A percentile compares a stretch with the other conserved stretches of the same genome.
Conservation (phyloP, 345 rosid genomes). For the Syzygium jambos region DNA sequence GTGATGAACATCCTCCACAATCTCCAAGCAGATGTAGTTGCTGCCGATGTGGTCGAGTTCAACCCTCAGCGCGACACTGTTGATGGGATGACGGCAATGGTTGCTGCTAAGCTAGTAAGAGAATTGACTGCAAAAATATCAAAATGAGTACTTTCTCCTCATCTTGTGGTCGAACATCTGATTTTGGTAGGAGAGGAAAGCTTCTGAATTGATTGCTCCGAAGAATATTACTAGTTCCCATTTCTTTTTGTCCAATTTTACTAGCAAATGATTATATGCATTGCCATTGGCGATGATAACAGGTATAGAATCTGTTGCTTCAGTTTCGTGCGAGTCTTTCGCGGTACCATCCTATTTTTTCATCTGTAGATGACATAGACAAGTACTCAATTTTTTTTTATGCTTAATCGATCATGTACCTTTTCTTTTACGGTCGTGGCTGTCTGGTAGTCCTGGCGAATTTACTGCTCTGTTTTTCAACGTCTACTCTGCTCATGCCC, state of each 20-base stretch:
- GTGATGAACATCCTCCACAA: conserved; percentile 87
- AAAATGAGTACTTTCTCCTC: conserved; percentile 15
- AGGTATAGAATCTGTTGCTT: not conserved
- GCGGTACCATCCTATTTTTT: not conserved
- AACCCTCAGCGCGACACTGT: conserved; percentile 98
- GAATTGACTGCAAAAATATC: conserved; percentile 91
- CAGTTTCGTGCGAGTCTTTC: not conserved
- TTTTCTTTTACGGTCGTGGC: not conserved
- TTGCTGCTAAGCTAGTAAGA: conserved; percentile 94
- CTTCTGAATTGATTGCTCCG: not conserved
- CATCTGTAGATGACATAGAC: not conserved
- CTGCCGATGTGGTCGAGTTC: conserved; percentile 94
- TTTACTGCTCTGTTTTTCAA: not conserved
- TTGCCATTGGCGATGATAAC: not conserved
- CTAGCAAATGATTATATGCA: not conserved
- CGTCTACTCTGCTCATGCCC: not conserved
- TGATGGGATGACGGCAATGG: conserved; percentile 99
- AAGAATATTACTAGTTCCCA: not conserved
- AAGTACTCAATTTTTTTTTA: not conserved
- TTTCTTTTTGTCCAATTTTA: not conserved
- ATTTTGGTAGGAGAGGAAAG: not conserved
- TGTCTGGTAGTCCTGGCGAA: not conserved
- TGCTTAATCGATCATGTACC: not conserved
- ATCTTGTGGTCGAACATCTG: not conserved
- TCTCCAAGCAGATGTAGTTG: conserved; percentile 76